phyloP scores from a whole-genome alignment of 2,329 filamentous ascomycete species.

The Stagonosporopsis rhizophila region DNA sequence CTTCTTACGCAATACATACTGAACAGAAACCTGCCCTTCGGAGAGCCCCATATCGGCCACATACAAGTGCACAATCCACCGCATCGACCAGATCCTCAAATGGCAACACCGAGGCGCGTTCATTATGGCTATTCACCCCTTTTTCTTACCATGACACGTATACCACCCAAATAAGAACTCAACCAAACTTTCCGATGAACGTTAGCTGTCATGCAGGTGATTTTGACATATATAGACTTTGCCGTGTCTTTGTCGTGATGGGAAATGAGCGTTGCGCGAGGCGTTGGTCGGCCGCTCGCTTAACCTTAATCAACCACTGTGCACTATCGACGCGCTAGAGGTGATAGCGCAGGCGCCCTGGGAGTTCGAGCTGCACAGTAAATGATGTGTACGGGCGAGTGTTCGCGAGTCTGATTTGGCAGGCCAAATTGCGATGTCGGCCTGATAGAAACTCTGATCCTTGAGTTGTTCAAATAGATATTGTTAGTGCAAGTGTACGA shows the following conservation, averaged over 20 bases:
- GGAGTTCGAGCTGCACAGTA: neutral
- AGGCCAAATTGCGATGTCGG: neutral
- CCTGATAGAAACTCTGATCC: neutral
- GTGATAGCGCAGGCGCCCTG: neutral
- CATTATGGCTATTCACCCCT: neutral
- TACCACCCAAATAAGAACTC: neutral
- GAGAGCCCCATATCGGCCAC: no score
- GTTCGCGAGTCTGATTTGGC: neutral
- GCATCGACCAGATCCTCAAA: no score
- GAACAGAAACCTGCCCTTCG: no score
- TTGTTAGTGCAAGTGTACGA: neutral
- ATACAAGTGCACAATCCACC: no score
- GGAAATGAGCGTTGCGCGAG: slow-evolving; percentile 3
- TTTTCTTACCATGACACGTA: neutral
- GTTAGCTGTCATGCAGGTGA: neutral
- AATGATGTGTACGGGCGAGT: neutral
- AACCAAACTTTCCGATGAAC: neutral
- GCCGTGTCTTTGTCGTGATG: neutral
- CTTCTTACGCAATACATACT: no score
- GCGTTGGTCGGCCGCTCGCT: slow-evolving; percentile 4
- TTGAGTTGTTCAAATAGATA: neutral
- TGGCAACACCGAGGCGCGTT: no score
- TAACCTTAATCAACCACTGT: neutral
- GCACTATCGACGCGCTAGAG: slow-evolving; percentile 12
- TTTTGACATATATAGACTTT: no score